Evolutionary conservation across 1,284 basidiomycete species (phyloP).

Genomic region (Papiliotrema nemorosa): DNA sequence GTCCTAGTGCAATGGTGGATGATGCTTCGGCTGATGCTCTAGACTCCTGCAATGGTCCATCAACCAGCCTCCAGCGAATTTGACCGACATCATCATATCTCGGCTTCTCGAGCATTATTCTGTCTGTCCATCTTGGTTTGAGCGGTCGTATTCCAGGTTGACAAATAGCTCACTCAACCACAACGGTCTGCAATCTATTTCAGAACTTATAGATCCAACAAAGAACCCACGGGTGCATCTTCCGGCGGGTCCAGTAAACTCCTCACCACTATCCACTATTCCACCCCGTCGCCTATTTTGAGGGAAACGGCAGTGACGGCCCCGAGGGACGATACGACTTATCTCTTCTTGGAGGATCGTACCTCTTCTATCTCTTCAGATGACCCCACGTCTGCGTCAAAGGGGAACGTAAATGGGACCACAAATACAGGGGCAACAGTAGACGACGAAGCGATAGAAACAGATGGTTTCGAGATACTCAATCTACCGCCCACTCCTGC

Average conservation of each 20-base stretch:
- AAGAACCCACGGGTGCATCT: constrained; percentile 12
- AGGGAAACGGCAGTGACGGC: constrained; percentile 7
- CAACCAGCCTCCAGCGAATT: constrained; percentile 19
- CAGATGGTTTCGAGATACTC: constrained; percentile 34
- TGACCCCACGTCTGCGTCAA: constrained; percentile 22
- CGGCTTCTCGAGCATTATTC: constrained; percentile 40
- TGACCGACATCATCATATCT: constrained; percentile 35
- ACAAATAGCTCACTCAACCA: constrained; percentile 30
- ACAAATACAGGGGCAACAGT: background rate
- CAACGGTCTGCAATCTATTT: constrained; percentile 31
- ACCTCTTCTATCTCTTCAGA: constrained; percentile 11
- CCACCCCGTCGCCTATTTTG: constrained; percentile 14
- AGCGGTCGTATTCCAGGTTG: background rate
- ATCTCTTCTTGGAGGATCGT: constrained; percentile 8
- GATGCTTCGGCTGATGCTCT: too few species aligned
- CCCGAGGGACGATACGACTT: constrained; percentile 3
- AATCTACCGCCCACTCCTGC: constrained; percentile 10
- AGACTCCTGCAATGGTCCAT: constrained; percentile 45
- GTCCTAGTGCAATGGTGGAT: too few species aligned
- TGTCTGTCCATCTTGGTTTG: constrained; percentile 17
- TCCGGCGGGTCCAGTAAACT: constrained; percentile 13
- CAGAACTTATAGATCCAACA: constrained; percentile 22
- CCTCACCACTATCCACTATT: constrained; percentile 33
- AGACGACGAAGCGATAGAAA: constrained; percentile 10
- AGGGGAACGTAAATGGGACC: background rate